These are phyloP conservation scores for Geranomyces variabilis DNA, from an alignment of 192 early-diverging fungal genomes.

Conservation along the genomic window DNA sequence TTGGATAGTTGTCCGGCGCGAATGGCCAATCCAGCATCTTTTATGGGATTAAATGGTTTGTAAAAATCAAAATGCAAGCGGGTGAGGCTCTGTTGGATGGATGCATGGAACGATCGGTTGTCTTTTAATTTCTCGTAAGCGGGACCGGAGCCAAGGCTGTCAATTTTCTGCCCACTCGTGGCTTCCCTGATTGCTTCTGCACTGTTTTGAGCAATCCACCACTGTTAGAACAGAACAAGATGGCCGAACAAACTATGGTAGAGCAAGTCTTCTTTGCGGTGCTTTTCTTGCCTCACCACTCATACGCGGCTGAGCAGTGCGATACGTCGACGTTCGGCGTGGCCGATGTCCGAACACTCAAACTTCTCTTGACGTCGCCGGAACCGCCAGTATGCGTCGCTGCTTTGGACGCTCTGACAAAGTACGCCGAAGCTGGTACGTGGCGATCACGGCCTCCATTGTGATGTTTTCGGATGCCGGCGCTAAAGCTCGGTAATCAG, in stretches of 20 bases:
- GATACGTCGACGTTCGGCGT: slow-evolving; percentile 43
- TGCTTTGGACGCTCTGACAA: slow-evolving; percentile 54
- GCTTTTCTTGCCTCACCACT: neutral
- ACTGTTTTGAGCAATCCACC: neutral
- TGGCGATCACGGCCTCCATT: neutral
- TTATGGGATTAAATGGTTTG: too few relatives aligned
- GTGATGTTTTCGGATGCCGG: neutral
- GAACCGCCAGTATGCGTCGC: slow-evolving; percentile 45
- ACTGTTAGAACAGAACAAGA: neutral
- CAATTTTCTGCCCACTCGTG: too few relatives aligned
- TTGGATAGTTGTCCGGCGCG: too few relatives aligned
- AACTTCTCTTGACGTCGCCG: slow-evolving; percentile 51
- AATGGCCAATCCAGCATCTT: too few relatives aligned
- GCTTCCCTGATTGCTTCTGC: too few relatives aligned
- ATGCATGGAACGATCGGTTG: too few relatives aligned
- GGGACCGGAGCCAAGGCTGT: too few relatives aligned
- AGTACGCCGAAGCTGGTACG: slow-evolving; percentile 56
- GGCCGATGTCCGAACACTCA: slow-evolving; percentile 51
- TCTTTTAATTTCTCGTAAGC: too few relatives aligned
- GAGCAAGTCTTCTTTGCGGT: neutral
- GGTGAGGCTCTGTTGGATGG: too few relatives aligned
- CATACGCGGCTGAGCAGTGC: slow-evolving; percentile 28
- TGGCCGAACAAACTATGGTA: slow-evolving; percentile 12
- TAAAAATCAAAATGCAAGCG: too few relatives aligned
- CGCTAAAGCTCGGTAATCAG: slow-evolving; percentile 26